phyloP scores from a whole-genome alignment of 192 early-diverging fungal species.

The Podila minutissima region DNA sequence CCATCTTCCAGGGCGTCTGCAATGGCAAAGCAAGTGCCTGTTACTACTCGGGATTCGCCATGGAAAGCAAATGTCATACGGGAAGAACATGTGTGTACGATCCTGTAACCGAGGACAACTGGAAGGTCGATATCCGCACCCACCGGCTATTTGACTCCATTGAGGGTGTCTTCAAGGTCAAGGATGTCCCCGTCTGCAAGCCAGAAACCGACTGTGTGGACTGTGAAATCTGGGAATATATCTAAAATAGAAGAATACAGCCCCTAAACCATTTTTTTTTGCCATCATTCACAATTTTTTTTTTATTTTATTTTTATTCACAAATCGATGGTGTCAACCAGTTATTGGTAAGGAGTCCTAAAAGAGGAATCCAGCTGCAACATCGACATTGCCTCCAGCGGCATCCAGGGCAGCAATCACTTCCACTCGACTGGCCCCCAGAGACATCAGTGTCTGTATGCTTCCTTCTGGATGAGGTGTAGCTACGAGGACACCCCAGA shows the following conservation, averaged over 20 bases:
- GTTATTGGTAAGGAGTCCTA: conserved; percentile 11
- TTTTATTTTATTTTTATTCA: no score
- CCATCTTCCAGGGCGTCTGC: conserved; percentile 90
- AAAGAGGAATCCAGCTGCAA: conserved; percentile 90
- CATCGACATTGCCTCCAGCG: conserved; percentile 83
- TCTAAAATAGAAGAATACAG: neutral
- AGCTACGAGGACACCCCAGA: neutral
- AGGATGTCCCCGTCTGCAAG: conserved; percentile 59
- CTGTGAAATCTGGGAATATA: conserved; percentile 81
- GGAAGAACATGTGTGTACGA: conserved; percentile 73
- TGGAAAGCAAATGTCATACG: conserved; percentile 72
- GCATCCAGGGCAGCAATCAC: conserved; percentile 84
- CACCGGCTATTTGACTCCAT: conserved; percentile 87
- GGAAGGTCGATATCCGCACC: conserved; percentile 77
- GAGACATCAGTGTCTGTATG: conserved; percentile 75
- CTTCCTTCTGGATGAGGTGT: conserved; percentile 66
- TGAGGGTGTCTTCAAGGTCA: conserved; percentile 65
- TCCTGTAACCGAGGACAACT: conserved; percentile 67
- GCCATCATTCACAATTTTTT: no score
- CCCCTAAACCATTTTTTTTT: neutral
- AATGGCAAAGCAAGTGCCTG: conserved; percentile 68
- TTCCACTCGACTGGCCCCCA: conserved; percentile 82
- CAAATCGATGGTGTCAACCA: no score
- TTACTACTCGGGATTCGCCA: conserved; percentile 77
- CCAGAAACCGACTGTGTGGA: conserved; percentile 73